Percentiles rank a stretch among this genome's conserved stretches.
Conservation (phyloP, 1,284 basidiomycete genomes). For the Ustilago loliicola region DNA sequence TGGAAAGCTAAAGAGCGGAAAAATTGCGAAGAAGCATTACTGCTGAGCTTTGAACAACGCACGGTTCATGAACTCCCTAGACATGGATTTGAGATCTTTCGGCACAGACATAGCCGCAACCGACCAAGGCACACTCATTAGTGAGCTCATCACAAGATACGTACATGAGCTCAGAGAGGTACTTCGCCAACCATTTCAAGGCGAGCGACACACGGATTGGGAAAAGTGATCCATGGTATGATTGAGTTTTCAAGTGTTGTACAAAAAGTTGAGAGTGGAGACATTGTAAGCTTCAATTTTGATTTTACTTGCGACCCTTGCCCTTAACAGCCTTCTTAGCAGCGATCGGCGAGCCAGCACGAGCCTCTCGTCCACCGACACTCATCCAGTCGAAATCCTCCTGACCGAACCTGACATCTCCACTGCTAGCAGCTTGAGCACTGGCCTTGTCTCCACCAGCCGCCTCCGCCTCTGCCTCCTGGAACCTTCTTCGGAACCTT, state of each 20-base stretch:
- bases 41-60: too few species aligned
- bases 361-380: conserved; percentile 66
- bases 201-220: too few species aligned
- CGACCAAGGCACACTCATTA: too few species aligned
- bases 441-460: conserved; percentile 15
- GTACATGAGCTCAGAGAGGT: too few species aligned
- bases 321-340: conserved; percentile 64
- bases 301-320: conserved; percentile 60
- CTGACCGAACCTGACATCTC: conserved; percentile 60
- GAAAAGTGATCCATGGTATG: too few species aligned
- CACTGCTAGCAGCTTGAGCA: conserved; percentile 17
- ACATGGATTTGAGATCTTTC: too few species aligned
- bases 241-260: conserved; percentile 18
- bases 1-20: too few species aligned
- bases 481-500: conserved; percentile 66
- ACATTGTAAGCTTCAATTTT: neutral
- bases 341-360: conserved; percentile 54
- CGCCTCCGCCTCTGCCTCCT: conserved; percentile 37
- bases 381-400: conserved; percentile 69
- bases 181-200: too few species aligned
- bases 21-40: too few species aligned
- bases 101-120: too few species aligned
- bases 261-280: conserved; percentile 13
- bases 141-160: too few species aligned
- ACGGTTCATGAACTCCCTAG: too few species aligned